Conservation (phyloP, 345 rosid genomes). For the Bruguiera gymnorhiza region DNA sequence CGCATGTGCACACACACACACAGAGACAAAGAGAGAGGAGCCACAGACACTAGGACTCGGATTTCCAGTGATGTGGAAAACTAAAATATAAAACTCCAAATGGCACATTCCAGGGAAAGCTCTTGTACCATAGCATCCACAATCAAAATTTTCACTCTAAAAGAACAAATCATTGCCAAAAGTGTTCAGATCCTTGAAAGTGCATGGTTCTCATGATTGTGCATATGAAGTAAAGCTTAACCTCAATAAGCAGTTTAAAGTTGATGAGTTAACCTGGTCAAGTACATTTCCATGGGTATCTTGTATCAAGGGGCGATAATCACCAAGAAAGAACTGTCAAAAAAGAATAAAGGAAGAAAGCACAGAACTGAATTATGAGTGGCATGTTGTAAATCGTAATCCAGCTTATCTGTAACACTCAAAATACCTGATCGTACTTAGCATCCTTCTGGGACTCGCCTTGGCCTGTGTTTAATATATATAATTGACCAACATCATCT, state of each 20-base stretch:
- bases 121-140: no score
- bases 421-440: constrained; percentile 87
- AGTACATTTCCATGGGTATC: constrained; percentile 80
- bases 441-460: constrained; percentile 95
- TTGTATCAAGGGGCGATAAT: constrained; percentile 88
- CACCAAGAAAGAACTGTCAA: constrained; percentile 92
- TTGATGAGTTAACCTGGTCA: constrained; percentile 69
- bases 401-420: no score
- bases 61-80: no score
- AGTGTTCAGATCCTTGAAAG: neutral
- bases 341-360: constrained; percentile 10
- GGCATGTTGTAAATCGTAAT: neutral
- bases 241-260: constrained; percentile 13
- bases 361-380: constrained; percentile 12
- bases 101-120: no score
- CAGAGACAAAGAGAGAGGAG: no score
- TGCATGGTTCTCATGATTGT: neutral
- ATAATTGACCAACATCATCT: constrained; percentile 97
- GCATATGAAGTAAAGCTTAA: neutral
- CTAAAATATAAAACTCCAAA: no score
- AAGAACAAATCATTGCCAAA: neutral
- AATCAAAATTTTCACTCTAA: no score
- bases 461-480: constrained; percentile 89
- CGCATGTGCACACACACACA: no score
- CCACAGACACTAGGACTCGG: no score